Conservation (phyloP, 1,284 basidiomycete species). For the Gymnopus androsaceus region DNA sequence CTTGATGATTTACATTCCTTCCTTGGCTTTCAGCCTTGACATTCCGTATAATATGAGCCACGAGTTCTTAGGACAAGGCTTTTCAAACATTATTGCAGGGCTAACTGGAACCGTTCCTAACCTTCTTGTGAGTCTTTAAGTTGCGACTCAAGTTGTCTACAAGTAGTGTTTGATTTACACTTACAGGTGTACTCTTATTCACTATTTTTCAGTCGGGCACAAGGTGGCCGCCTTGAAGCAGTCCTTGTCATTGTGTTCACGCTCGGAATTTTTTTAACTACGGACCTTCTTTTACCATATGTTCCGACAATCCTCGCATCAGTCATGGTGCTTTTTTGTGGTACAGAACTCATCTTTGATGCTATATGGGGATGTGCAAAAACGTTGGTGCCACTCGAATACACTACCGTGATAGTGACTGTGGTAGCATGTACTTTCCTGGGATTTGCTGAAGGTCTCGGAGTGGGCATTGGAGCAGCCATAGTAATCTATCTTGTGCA, state of each 20-base stretch:
- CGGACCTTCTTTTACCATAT: constrained; percentile 24
- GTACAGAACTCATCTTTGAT: constrained; percentile 26
- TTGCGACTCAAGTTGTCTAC: background rate
- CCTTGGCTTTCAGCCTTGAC: constrained; percentile 26
- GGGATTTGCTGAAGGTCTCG: constrained; percentile 28
- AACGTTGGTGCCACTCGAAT: constrained; percentile 23
- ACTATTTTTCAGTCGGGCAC: constrained; percentile 24
- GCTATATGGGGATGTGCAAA: constrained; percentile 25
- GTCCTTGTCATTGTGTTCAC: constrained; percentile 21
- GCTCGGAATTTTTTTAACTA: constrained; percentile 20
- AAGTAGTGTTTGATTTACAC: no score
- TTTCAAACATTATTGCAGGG: constrained; percentile 24
- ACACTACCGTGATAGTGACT: constrained; percentile 23
- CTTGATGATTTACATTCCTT: constrained; percentile 26
- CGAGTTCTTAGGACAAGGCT: constrained; percentile 27
- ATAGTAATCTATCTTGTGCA: constrained; percentile 22
- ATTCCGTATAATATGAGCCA: constrained; percentile 27
- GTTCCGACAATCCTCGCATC: constrained; percentile 26
- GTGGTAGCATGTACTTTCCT: constrained; percentile 24
- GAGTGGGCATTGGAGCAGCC: constrained; percentile 25
- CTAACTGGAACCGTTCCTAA: constrained; percentile 25
- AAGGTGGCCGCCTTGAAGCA: constrained; percentile 25
- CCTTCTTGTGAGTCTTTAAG: constrained; percentile 20
- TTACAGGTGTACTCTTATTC: constrained; percentile 26
- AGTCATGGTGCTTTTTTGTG: constrained; percentile 25